Evolutionary conservation across 176 grass and related monocot genomes (phyloP).

Genomic region (Urochloa ruziziensis): DNA sequence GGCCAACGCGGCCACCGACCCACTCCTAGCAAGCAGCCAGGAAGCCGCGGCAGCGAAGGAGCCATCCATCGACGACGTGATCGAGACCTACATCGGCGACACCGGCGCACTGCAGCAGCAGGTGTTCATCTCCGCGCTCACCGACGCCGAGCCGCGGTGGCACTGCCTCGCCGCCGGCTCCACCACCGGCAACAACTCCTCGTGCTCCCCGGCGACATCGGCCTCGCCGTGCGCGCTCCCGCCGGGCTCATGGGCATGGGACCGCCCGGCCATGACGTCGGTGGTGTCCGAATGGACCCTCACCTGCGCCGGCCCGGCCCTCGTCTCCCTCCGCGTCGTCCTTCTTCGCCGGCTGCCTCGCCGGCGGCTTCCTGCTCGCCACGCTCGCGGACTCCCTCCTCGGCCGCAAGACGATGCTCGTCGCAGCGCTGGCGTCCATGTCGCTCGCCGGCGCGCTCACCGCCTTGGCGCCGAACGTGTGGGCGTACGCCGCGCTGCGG

Average conservation of each 20-base stretch:
- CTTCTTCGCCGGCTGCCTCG: slow-evolving; percentile 67
- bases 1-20: slow-evolving; percentile 19
- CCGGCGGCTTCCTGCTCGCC: slow-evolving; percentile 61
- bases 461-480: slow-evolving; percentile 56
- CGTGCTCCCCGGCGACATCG: slow-evolving; percentile 15
- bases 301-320: slow-evolving; percentile 45
- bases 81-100: slow-evolving; percentile 60
- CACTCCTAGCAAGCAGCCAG: slow-evolving; percentile 34
- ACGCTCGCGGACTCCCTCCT: slow-evolving; percentile 73
- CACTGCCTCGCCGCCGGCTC: slow-evolving; percentile 34
- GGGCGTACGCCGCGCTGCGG: slow-evolving; percentile 55
- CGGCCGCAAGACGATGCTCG: slow-evolving; percentile 70
- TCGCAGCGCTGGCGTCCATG: slow-evolving; percentile 45
- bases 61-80: slow-evolving; percentile 47
- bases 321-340: slow-evolving; percentile 65
- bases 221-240: slow-evolving; percentile 46
- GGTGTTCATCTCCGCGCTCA: slow-evolving; percentile 78
- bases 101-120: slow-evolving; percentile 56
- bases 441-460: slow-evolving; percentile 54
- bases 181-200: background rate
- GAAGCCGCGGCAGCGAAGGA: background rate
- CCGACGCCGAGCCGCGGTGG: slow-evolving; percentile 69
- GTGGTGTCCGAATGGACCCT: slow-evolving; percentile 78
- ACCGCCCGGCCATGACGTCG: slow-evolving; percentile 18
- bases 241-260: slow-evolving; percentile 73